Evolutionary conservation across 208 protist genomes (phyloP).

Genomic region (Leishmania lainsoni): DNA sequence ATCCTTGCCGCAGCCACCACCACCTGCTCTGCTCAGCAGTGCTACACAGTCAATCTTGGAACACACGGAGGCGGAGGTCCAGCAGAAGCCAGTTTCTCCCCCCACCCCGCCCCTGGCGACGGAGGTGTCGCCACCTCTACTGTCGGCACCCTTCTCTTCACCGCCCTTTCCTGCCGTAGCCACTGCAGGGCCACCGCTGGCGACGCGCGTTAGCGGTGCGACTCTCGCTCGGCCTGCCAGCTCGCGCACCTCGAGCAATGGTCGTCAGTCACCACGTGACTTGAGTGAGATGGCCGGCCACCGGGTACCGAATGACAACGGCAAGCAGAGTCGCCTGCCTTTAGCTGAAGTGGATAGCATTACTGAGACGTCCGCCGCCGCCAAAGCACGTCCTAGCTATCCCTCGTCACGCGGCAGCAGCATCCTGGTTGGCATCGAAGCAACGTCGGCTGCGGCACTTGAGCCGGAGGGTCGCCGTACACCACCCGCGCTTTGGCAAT

Average conservation of each 20-base stretch:
- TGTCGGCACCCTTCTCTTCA: background rate
- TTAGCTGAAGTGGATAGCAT: background rate
- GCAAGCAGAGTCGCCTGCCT: background rate
- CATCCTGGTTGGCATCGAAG: background rate
- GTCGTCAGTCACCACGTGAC: conserved; percentile 6
- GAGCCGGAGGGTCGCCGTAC: background rate
- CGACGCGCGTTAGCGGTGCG: conserved; percentile 25
- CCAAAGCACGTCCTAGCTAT: background rate
- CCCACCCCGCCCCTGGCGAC: background rate
- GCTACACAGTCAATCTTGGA: background rate
- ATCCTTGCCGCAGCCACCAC: background rate
- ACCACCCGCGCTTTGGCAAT: background rate
- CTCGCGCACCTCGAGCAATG: conserved; percentile 28
- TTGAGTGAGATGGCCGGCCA: background rate
- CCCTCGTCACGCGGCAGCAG: conserved; percentile 16
- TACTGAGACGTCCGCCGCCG: background rate
- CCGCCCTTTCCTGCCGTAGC: background rate
- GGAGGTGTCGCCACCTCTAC: background rate
- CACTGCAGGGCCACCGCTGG: background rate
- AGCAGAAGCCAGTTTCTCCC: background rate
- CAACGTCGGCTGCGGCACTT: background rate
- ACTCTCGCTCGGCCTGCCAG: conserved; percentile 1
- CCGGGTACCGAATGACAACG: background rate
- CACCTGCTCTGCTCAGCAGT: background rate
- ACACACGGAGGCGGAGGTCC: background rate